Evolutionary conservation across 495 filamentous ascomycete species (phyloP), one percentile per base, ranked within the genome.

Genomic region (Penicillium herquei): DNA sequence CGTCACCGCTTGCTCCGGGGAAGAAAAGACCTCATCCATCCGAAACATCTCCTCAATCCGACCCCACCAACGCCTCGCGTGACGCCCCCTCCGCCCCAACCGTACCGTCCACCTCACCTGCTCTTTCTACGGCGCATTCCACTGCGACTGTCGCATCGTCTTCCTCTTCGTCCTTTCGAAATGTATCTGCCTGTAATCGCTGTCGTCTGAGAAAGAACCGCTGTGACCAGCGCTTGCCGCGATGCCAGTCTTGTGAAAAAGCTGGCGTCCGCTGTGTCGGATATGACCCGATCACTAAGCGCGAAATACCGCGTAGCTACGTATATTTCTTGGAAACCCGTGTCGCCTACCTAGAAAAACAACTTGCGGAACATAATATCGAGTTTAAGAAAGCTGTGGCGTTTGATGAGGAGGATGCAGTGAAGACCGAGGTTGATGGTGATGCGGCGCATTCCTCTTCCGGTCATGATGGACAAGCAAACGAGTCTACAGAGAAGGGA

Each of bases 251-350:
- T 54, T 98, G 93, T 69, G 91, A 91, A 68, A 97, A 96, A 74
- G 92, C 90, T 12, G 80, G 82, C 59, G 88, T 93, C 33, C 87
- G 87, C 62, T 97, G 93, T 66, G 91, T 96, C 43, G 93, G 93
- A 39, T 97, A 95, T 66, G 93, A 98, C 67, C 93, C 92, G 17
- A 95, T 97, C 61, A 96, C 90, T 14, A 96, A 96, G 78, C 81
- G 88, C 68, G 90, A 96, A 66, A 96, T 96, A 35, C 93, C 93
- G 41, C 81, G 92, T 63, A 95, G 91, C 62, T 98, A 98, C 74
- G 91, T 97, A 32, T 95, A 88, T 73, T 96, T 96, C 64, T 83
- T 97, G 34, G 93, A 98, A 73, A 88, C 87, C 40, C 81, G 93
- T 48, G 83, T 96, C 37, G 79, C 84, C 39, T 90, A 93, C 67